Conservation (phyloP, 495 filamentous ascomycete genomes). For the Geoglossum glabrum region DNA sequence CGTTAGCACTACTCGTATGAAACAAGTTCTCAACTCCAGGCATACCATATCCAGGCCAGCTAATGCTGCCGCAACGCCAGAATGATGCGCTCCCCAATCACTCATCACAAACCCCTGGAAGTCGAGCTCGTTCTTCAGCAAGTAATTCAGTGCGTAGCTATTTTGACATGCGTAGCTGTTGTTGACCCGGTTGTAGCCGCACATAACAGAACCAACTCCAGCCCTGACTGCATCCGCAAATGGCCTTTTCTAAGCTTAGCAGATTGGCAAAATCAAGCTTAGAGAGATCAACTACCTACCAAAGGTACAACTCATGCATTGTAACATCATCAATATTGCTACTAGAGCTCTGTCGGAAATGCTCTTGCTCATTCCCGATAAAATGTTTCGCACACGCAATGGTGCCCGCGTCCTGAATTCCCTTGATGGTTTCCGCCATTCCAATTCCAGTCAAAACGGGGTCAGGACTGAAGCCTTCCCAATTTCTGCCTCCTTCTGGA, state of each 20-base stretch:
- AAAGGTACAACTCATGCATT: conserved; percentile 88
- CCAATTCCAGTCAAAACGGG: conserved; percentile 46
- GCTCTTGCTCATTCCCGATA: conserved; percentile 54
- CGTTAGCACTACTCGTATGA: background rate
- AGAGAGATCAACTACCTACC: conserved; percentile 26
- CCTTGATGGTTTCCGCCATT: conserved; percentile 55
- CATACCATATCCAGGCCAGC: conserved; percentile 74
- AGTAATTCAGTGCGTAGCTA: conserved; percentile 55
- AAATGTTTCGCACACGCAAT: conserved; percentile 72
- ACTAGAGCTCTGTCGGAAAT: conserved; percentile 56
- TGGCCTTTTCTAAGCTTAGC: conserved; percentile 26
- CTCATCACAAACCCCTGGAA: conserved; percentile 92
- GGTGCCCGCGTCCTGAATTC: conserved; percentile 64
- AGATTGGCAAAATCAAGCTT: conserved; percentile 17
- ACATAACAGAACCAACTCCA: conserved; percentile 79
- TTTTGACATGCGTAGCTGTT: conserved; percentile 50
- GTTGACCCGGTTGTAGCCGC: conserved; percentile 76
- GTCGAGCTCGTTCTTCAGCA: conserved; percentile 78
- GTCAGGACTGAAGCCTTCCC: conserved; percentile 39
- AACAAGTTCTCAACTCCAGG: background rate
- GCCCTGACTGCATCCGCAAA: conserved; percentile 57
- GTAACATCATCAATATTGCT: conserved; percentile 85
- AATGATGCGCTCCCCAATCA: conserved; percentile 77
- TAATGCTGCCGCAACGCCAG: conserved; percentile 54
- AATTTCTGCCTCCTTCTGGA: conserved; percentile 72